Evolutionary conservation across 1,284 basidiomycete genomes (phyloP).

Genomic region (Ceratobasidium sp.): DNA sequence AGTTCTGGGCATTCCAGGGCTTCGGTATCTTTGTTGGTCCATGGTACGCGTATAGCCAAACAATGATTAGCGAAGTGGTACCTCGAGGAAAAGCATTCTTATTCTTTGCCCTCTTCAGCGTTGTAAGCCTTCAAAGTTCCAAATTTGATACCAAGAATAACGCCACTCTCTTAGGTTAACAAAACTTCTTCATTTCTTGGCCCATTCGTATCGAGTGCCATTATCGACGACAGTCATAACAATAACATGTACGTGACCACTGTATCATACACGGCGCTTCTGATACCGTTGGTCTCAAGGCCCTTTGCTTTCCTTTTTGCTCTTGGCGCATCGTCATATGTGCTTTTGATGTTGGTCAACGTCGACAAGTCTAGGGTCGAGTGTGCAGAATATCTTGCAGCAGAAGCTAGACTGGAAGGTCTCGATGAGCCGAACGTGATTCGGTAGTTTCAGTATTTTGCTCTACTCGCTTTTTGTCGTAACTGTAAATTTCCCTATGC

Average conservation of each 20-base stretch:
- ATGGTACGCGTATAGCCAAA: slow-evolving; percentile 85
- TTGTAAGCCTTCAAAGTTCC: slow-evolving; percentile 56
- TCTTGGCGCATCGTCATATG: slow-evolving; percentile 70
- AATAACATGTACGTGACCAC: slow-evolving; percentile 68
- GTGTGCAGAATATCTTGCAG: slow-evolving; percentile 72
- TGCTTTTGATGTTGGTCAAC: slow-evolving; percentile 77
- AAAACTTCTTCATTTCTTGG: slow-evolving; percentile 87
- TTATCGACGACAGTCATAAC: slow-evolving; percentile 66
- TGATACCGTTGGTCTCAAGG: slow-evolving; percentile 62
- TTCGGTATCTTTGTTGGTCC: slow-evolving; percentile 84
- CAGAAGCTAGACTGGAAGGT: slow-evolving; percentile 66
- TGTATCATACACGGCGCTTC: slow-evolving; percentile 55
- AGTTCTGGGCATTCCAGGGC: slow-evolving; percentile 59
- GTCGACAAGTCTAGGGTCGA: slow-evolving; percentile 75
- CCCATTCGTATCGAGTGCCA: slow-evolving; percentile 73
- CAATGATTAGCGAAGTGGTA: slow-evolving; percentile 86
- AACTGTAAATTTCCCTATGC: too few species aligned
- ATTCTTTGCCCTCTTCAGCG: slow-evolving; percentile 82
- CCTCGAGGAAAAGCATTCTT: slow-evolving; percentile 69
- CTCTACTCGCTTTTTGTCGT: too few species aligned
- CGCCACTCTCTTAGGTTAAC: slow-evolving; percentile 58
- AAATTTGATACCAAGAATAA: slow-evolving; percentile 41
- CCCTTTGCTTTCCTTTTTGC: slow-evolving; percentile 84
- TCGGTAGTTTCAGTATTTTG: too few species aligned
- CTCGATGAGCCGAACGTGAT: slow-evolving; percentile 57